Evolutionary conservation across 2,329 filamentous ascomycete genomes (phyloP), one percentile per base, ranked within the genome.

Genomic region (Dactylellina parvicollis): DNA sequence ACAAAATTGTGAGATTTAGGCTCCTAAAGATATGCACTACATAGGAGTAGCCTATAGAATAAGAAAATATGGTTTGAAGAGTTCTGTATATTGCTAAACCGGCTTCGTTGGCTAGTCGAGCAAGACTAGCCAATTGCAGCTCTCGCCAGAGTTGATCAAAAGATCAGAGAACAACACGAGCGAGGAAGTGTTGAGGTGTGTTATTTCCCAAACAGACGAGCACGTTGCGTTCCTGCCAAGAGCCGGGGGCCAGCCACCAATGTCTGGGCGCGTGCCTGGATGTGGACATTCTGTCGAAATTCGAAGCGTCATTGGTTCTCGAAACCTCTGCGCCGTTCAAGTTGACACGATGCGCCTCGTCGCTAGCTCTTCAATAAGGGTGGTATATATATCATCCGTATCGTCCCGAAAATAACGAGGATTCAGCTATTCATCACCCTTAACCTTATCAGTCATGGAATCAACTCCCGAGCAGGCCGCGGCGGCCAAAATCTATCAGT

Each of bases 401-500:
- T 14, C 36, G 34, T 56, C 20, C 9, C 3, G 26, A 12, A 28
- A 10, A 42, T 18, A 38, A 38, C 34, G 16, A 38, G 16, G 34
- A 9, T 9, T 46, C 16, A 8, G 10, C 20, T 5, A 8, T 12
- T 50, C 14, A 30, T 9, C 16, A 44, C 16, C 12, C 7, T 44
- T 16, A 4, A 10, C 36, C 16, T 20, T 52, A 4, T 28, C 18
- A 56, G 34, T 22, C 32, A 71, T 71, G 60, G 67, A 72, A 12
- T 34, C 44, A 44, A 59, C 67, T 20, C 44, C 67, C 28, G 67
- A 72, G 52, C 59, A 74, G 70, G 60, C 57, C 47, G 70, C 70
- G 1, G 70, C 70, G 32, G 70, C 70, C 60, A 67, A 74, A 42
- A 74, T 75, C 52, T 75, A 30, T 36, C 57, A 70, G 64, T 64